These are phyloP conservation scores for Serpula lacrymans DNA, from an alignment of 768 basidiomycete species.

Conservation along the genomic window DNA sequence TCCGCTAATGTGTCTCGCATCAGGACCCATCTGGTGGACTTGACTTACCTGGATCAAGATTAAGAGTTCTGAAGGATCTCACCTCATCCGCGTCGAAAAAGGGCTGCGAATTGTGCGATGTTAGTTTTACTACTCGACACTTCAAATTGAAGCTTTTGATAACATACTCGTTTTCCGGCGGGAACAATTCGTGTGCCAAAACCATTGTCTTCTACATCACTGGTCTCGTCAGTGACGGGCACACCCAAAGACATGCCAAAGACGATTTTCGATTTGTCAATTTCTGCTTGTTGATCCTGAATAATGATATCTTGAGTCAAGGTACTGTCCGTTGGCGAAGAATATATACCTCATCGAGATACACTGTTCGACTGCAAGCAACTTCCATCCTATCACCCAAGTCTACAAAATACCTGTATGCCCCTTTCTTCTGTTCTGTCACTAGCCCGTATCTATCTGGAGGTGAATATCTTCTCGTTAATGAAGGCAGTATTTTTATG, in stretches of 20 bases:
- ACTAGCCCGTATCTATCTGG: conserved; percentile 75
- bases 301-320: not conserved
- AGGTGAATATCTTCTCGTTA: conserved; percentile 4
- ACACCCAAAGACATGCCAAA: conserved; percentile 37
- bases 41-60: conserved; percentile 65
- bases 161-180: conserved; percentile 48
- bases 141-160: too few relatives aligned
- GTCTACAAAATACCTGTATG: conserved; percentile 81
- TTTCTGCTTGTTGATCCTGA: conserved; percentile 26
- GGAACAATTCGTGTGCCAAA: conserved; percentile 44
- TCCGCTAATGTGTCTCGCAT: not conserved
- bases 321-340: not conserved
- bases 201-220: conserved; percentile 36
- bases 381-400: conserved; percentile 76
- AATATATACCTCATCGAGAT: conserved; percentile 67
- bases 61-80: conserved; percentile 76
- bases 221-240: conserved; percentile 22
- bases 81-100: conserved; percentile 86
- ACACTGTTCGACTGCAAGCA: conserved; percentile 64
- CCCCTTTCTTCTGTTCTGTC: conserved; percentile 82
- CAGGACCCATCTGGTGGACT: not conserved
- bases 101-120: conserved; percentile 44
- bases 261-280: conserved; percentile 21
- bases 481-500: conserved; percentile 7
- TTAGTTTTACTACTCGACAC: conserved; percentile 3